Evolutionary conservation across 768 basidiomycete species (phyloP).

Genomic region (Boletus insuetus): DNA sequence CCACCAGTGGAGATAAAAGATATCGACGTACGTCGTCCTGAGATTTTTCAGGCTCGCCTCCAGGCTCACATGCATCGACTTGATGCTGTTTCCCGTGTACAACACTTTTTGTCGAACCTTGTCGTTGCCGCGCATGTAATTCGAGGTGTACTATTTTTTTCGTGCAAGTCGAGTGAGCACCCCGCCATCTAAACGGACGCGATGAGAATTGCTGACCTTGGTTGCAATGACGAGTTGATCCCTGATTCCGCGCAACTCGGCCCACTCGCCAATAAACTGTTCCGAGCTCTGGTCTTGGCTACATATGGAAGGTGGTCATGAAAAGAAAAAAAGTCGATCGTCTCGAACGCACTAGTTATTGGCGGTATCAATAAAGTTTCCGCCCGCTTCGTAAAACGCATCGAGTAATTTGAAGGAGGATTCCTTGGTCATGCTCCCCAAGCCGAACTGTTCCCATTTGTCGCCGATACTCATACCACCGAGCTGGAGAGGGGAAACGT

Average conservation of each 20-base stretch:
- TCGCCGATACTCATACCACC: slow-evolving; percentile 47
- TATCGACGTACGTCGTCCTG: slow-evolving; percentile 40
- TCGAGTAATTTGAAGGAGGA: slow-evolving; percentile 45
- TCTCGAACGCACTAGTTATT: slow-evolving; percentile 37
- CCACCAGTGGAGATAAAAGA: slow-evolving; percentile 32
- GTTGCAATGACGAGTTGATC: slow-evolving; percentile 49
- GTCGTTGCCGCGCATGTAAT: slow-evolving; percentile 13
- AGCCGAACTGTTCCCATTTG: slow-evolving; percentile 31
- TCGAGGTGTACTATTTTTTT: slow-evolving; percentile 14
- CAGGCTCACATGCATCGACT: slow-evolving; percentile 33
- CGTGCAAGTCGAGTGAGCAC: slow-evolving; percentile 6
- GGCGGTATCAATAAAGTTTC: slow-evolving; percentile 50
- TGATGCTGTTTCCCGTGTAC: slow-evolving; percentile 37
- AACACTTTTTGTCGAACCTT: slow-evolving; percentile 23
- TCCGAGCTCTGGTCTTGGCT: slow-evolving; percentile 59
- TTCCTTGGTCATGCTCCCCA: slow-evolving; percentile 42
- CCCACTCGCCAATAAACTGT: slow-evolving; percentile 50
- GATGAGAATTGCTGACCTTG: slow-evolving; percentile 20
- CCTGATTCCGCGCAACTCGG: slow-evolving; percentile 38
- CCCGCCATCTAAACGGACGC: not conserved
- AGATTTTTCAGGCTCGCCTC: slow-evolving; percentile 44
- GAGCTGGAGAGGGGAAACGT: slow-evolving; percentile 43
- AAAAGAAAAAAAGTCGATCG: not conserved
- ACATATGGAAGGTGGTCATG: no score
- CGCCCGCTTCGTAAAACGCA: slow-evolving; percentile 41